Base-by-base conservation (phyloP, 345 rosid genomes). In the Fremontodendron californicum region DNA sequence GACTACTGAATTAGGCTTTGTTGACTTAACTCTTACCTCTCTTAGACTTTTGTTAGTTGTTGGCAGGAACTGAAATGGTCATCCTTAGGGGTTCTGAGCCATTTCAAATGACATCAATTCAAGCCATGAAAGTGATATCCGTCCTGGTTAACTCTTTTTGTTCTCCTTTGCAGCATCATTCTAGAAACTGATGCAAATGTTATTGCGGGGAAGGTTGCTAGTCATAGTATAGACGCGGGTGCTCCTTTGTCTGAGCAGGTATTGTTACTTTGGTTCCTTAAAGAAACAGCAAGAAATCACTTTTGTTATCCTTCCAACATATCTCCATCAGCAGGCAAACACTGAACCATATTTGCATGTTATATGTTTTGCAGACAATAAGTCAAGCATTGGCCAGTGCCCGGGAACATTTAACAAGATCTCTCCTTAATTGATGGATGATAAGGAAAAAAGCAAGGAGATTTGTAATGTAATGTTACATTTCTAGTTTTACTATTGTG, bases 211-310 rank as follows among this genome's bases (percentile, higher is more conserved):
- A 92, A 93, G 84, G 95, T 88, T 76, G 98, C 94, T 58, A 88
- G 86, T 76, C 85, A 88, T 74, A 86, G 85, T 52, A 21, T 75
- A 37, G 98, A 90, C 73, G 81, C 88, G 23, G 94, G 86, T 13
- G 92, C 91, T 81, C 88, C 90, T 78, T 75, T 90, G 25, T 89
- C 97, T 21, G 93, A 93, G 83, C 97, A 90, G 98, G 98, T 93
- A 84, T 63, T 12, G 1, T 27, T 19, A 18, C 65, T 74, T 7
- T 33, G 27, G 5, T 68, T 63, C 63, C 57, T 62, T 37, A 52
- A 42, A 4, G 35, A 27, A 60, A 21, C 61, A 21, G 31, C 27
- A n/a, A n/a, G 11, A 55, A 55, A 23, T 9, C 29, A 54, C 57
- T 0, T 6, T 33, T 33, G 35, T 46, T 4, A 37, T 1, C 29